phyloP scores from a whole-genome alignment of 495 filamentous ascomycete species.

The Aspergillus bertholletiae region DNA sequence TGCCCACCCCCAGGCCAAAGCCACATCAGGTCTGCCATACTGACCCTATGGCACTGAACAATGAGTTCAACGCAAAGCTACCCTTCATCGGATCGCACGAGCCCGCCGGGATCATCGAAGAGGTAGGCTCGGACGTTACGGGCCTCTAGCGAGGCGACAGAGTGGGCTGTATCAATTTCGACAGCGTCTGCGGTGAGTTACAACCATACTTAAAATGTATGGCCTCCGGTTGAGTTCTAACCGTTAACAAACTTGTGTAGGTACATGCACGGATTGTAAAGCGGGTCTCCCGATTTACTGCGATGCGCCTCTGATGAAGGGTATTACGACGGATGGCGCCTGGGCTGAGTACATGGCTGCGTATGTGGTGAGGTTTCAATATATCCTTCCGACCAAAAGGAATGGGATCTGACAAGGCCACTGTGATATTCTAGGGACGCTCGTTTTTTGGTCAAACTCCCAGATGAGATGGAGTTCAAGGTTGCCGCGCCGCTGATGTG shows the following conservation, averaged over 20 bases:
- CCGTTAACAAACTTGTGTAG: slow-evolving; percentile 11
- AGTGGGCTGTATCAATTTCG: slow-evolving; percentile 18
- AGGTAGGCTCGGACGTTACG: slow-evolving; percentile 38
- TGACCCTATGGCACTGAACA: slow-evolving; percentile 47
- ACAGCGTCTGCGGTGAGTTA: slow-evolving; percentile 9
- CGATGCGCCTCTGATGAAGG: slow-evolving; percentile 9
- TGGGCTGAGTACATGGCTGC: slow-evolving; percentile 31
- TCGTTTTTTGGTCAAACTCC: slow-evolving; percentile 25
- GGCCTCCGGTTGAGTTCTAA: not conserved
- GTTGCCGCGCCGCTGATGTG: slow-evolving; percentile 39
- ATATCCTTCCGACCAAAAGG: too few species aligned
- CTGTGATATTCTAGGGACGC: slow-evolving; percentile 23
- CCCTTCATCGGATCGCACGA: slow-evolving; percentile 57
- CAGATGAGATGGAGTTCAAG: slow-evolving; percentile 25
- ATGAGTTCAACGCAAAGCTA: slow-evolving; percentile 40
- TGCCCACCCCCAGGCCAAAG: slow-evolving; percentile 8
- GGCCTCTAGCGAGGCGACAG: slow-evolving; percentile 47
- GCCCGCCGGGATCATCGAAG: slow-evolving; percentile 52
- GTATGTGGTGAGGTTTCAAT: not conserved
- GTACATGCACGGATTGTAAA: slow-evolving; percentile 9
- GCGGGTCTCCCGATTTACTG: slow-evolving; percentile 11
- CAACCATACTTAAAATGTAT: too few species aligned
- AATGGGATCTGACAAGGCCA: too few species aligned
- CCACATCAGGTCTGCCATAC: slow-evolving; percentile 49
- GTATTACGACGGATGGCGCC: slow-evolving; percentile 26